Percentiles rank a stretch among this genome's conserved stretches.
These are phyloP conservation scores for Lithocarpus polystachyus DNA, from an alignment of 306 rosid genomes.

Conservation along the genomic window DNA sequence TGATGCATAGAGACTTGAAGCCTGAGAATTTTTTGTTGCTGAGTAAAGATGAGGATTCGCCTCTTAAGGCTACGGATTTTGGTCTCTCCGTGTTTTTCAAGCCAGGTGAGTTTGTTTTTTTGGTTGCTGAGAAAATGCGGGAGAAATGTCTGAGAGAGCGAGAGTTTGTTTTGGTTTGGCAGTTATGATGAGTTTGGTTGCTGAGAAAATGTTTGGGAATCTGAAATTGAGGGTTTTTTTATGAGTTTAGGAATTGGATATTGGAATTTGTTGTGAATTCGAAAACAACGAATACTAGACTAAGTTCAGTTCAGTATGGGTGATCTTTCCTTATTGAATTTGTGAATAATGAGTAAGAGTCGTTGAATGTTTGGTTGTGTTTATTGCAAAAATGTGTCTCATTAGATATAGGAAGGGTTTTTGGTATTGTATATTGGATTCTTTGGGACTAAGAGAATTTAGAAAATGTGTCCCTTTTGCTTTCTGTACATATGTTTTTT, in stretches of 20 bases:
- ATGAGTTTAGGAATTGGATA: too few species aligned
- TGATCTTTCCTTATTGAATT: background rate
- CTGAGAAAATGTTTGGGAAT: background rate
- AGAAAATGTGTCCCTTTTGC: too few species aligned
- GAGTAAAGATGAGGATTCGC: slow-evolving; percentile 56
- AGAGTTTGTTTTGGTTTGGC: too few species aligned
- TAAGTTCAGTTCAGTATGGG: background rate
- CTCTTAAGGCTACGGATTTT: slow-evolving; percentile 87
- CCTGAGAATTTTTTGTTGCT: slow-evolving; percentile 87
- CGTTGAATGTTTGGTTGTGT: background rate
- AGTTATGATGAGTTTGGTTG: background rate
- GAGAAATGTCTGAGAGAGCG: too few species aligned
- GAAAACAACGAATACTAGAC: background rate
- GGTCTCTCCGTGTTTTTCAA: slow-evolving; percentile 90
- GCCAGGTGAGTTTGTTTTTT: slow-evolving; percentile 41
- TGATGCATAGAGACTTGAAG: slow-evolving; percentile 88
- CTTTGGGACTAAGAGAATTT: background rate
- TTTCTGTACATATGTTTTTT: too few species aligned
- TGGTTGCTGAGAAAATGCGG: background rate
- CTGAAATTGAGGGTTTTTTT: background rate
- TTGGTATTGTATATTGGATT: too few species aligned
- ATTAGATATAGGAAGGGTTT: background rate
- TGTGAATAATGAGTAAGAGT: too few species aligned
- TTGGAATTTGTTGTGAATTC: background rate
- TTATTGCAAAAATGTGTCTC: background rate